Base-by-base conservation (phyloP, 139 green algal species). In the Klebsormidium nitens region DNA sequence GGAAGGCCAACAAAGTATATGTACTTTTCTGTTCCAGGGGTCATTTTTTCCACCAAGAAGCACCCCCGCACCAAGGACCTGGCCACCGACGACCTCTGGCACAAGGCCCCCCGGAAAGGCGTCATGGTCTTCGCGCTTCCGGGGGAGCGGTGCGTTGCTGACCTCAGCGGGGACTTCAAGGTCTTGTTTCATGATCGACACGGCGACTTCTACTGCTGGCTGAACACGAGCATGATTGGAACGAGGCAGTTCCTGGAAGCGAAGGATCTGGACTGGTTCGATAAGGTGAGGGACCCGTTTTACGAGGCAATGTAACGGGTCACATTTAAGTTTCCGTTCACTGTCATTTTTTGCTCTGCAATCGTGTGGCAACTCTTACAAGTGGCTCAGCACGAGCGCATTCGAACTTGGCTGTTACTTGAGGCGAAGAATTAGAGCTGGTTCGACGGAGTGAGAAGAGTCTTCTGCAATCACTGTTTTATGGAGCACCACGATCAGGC, bases 121-220 rank as follows among this genome's bases (percentile, higher is more conserved):
- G 70, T 77, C 5, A 17, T 77, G 23, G 70, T 77, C 1, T 77
- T 77, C 17, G 70, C 60, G 23, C 63, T 77, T 35, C 70, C 70
- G 14, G 70, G 70, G 8, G 61, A 77, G 60, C 36, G 70, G 3
- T 76, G 70, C 37, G 5, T 77, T 1, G 70, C 63, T 31, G 64
- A 75, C 4, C 11, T 78, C 36, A 19, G 23, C 23, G 71, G 71
- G 34, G 71, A 78, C 23, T 78, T 78, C 35, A 37, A 49, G 28
- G 36, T 78, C 28, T 35, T 40, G 3, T 78, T 78, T 46, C 52
- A 76, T 17, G 71, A 78, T 26, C 23, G 64, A 8, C 48, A 75
- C 34, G 71, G 71, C 11, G 64, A 78, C 23, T 78, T 78, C 39
- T 66, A 66, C 52, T 78, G 69, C 59, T 76, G 69, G 69, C 36